Evolutionary conservation across 495 filamentous ascomycete genomes (phyloP), one percentile per base, ranked within the genome.

Genomic region (Penicillium lagena): DNA sequence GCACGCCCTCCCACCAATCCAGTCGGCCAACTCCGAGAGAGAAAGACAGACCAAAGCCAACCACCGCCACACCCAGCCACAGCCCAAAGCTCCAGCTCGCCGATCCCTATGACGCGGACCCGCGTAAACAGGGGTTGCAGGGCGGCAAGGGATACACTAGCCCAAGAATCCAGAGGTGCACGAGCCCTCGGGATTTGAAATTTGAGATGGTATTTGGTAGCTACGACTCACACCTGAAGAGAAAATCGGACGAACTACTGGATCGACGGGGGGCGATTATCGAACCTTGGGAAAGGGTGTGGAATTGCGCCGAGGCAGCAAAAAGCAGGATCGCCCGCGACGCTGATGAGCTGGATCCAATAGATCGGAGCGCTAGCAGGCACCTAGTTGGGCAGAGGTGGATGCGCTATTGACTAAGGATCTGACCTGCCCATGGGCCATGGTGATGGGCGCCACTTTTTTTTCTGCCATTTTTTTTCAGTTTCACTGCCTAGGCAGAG

Each of bases 321-420:
- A 6, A 22, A 22, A 43, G 4, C 1, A 9, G 7, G 42, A 44
- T 44, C 33, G 15, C 30, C 33, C 9, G 9, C 37, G 22, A 44
- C 0, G 7, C 15, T 41, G 40, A 29, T 47, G 40, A 37, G 40
- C 11, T 45, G 45, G 52, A 39, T 27, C 47, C 46, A 53, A 53
- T 50, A 12, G 50, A 45, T 48, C 49, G 42, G 34, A 11, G 30
- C 51, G 51, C 47, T 55, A 58, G 42, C 22, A 12, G 7, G 27
- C 29, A 32, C 27, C 45, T 55, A 55, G 51, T 45, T 51, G 55
- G 27, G 29, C 49, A 42, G 22, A 22, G 22, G 22, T 22, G 22
- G 22, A 22, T 22, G 22, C 48, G 37, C 55, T 55, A 58, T 58
- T 49, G 48, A 43, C 35, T 39, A 29, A 6, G 41, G 35, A 46